Evolutionary conservation across 495 filamentous ascomycete species (phyloP).

Genomic region (Lasiosphaeria ovina): DNA sequence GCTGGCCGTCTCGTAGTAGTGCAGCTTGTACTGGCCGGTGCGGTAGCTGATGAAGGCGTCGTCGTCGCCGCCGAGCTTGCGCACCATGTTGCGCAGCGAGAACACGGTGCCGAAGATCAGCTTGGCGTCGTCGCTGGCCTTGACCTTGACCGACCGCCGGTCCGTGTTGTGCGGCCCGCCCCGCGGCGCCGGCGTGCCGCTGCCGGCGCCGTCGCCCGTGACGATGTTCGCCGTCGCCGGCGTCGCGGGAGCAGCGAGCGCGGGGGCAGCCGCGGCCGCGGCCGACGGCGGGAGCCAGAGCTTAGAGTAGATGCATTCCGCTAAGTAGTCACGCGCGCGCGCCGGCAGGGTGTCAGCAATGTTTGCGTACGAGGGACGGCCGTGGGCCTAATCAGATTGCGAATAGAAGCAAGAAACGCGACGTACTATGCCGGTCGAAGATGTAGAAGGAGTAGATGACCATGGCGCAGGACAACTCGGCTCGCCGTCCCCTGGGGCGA

Average conservation of each 20-base stretch:
- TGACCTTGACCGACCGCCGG: slow-evolving; percentile 34
- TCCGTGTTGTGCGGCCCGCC: slow-evolving; percentile 9
- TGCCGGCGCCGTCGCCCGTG: slow-evolving; percentile 29
- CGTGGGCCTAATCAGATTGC: too few species aligned
- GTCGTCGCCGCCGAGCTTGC: slow-evolving; percentile 86
- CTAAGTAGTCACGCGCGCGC: slow-evolving; percentile 32
- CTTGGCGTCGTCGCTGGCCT: slow-evolving; percentile 86
- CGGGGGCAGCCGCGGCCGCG: slow-evolving; percentile 16
- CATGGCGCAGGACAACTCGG: slow-evolving; percentile 51
- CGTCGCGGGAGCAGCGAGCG: slow-evolving; percentile 5
- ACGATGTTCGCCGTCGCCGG: slow-evolving; percentile 4
- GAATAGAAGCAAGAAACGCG: slow-evolving; percentile 1
- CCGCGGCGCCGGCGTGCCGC: slow-evolving; percentile 24
- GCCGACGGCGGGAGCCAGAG: slow-evolving; percentile 41
- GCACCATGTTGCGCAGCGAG: slow-evolving; percentile 93
- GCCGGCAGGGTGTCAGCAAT: slow-evolving; percentile 16
- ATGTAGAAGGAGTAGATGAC: slow-evolving; percentile 97
- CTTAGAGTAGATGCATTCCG: slow-evolving; percentile 96
- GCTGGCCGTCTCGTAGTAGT: slow-evolving; percentile 97
- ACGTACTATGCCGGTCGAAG: slow-evolving; percentile 93
- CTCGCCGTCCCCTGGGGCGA: not conserved
- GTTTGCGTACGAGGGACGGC: too few species aligned
- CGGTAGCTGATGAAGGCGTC: slow-evolving; percentile 89
- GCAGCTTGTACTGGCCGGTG: slow-evolving; percentile 93
- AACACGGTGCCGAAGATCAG: slow-evolving; percentile 96